A percentile compares a stretch with the other conserved stretches of the same genome.
These are phyloP conservation scores for Rubroboletus pulcherrimus DNA, from an alignment of 768 basidiomycete genomes.

Conservation along the genomic window DNA sequence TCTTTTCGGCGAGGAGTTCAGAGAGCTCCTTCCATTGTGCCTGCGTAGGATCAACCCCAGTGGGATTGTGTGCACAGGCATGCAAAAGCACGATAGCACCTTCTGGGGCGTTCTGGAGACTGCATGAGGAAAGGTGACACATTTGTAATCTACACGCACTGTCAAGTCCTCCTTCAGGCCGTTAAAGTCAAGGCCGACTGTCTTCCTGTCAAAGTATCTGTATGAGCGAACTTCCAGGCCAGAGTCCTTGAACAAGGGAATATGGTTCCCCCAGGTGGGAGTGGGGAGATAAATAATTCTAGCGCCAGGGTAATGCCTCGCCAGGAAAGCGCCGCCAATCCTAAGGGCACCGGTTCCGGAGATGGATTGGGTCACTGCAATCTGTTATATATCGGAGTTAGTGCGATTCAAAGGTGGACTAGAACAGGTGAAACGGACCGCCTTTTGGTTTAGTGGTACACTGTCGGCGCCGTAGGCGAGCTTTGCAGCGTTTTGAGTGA, in stretches of 20 bases:
- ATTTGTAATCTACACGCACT: constrained; percentile 42
- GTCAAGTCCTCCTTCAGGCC: constrained; percentile 85
- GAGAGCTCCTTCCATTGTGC: constrained; percentile 93
- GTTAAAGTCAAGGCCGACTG: constrained; percentile 87
- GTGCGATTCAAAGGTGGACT: background rate
- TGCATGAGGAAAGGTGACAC: constrained; percentile 11
- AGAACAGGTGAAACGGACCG: constrained; percentile 48
- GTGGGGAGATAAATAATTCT: constrained; percentile 88
- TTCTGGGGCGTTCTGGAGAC: constrained; percentile 59
- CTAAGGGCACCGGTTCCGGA: constrained; percentile 97
- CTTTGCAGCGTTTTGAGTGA: constrained; percentile 82
- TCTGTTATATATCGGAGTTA: constrained; percentile 38
- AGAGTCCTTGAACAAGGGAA: constrained; percentile 88
- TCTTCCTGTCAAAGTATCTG: constrained; percentile 91
- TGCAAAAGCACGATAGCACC: constrained; percentile 86
- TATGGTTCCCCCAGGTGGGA: constrained; percentile 98
- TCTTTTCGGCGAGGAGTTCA: constrained; percentile 80
- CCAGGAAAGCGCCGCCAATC: constrained; percentile 90
- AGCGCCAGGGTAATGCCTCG: constrained; percentile 80
- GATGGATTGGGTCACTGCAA: constrained; percentile 88
- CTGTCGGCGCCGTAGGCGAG: constrained; percentile 89
- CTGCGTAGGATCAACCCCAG: constrained; percentile 91
- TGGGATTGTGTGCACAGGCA: constrained; percentile 99
- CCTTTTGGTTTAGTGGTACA: constrained; percentile 61
- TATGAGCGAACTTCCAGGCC: constrained; percentile 91